These are phyloP conservation scores for Berkeleyomyces rouxiae DNA, from an alignment of 2,329 filamentous ascomycete genomes.

Conservation along the genomic window DNA sequence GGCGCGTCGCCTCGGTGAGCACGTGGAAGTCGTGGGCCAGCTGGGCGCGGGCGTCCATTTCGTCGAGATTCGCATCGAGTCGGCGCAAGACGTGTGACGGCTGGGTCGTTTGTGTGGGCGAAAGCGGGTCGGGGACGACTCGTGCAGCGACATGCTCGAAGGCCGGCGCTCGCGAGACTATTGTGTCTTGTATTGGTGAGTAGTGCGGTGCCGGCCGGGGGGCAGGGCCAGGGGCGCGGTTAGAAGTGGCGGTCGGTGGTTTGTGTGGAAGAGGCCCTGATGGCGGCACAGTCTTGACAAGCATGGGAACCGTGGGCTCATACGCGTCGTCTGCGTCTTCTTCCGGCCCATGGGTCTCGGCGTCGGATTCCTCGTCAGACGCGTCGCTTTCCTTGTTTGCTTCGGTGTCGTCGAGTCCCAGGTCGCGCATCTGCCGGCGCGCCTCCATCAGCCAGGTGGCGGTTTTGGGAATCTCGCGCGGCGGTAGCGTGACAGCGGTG, in stretches of 20 bases:
- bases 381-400: not conserved
- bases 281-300: not conserved
- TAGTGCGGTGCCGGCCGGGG: not conserved
- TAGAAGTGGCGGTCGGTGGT: not conserved
- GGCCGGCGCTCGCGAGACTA: not conserved
- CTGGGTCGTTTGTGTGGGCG: conserved; percentile 12
- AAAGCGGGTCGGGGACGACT: conserved; percentile 1
- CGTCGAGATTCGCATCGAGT: conserved; percentile 6
- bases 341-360: not conserved
- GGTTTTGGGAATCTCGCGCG: not conserved
- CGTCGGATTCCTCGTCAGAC: not conserved
- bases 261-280: not conserved
- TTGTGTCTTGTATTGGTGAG: not conserved
- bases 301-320: conserved; percentile 8
- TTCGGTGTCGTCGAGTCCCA: conserved; percentile 9
- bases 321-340: conserved; percentile 8
- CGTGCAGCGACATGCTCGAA: conserved; percentile 7
- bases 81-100: conserved; percentile 12
- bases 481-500: not conserved
- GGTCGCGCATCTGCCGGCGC: conserved; percentile 9
- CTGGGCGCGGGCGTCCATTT: conserved; percentile 12
- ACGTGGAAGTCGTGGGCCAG: conserved; percentile 2
- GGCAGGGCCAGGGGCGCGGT: not conserved
- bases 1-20: conserved; percentile 1
- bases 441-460: conserved; percentile 9